These are phyloP conservation scores for Pleurotus cornucopiae DNA, from an alignment of 768 basidiomycete genomes.

Conservation along the genomic window DNA sequence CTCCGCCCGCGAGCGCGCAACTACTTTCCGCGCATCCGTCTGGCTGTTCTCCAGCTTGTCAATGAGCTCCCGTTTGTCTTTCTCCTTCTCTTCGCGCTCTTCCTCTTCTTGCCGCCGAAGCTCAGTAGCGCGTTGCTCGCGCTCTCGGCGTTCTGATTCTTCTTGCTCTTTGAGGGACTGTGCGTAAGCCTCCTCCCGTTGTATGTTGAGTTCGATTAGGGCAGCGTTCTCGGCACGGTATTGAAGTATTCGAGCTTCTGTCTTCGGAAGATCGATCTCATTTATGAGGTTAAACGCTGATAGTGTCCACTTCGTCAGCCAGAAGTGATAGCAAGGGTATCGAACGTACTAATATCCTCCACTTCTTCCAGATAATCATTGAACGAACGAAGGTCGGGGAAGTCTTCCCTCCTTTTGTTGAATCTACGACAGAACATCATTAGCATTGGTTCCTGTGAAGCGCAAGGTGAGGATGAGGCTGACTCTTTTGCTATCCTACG, in stretches of 20 bases:
- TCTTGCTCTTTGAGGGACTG: slow-evolving; percentile 74
- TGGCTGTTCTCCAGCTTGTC: slow-evolving; percentile 77
- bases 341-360: slow-evolving; percentile 68
- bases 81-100: slow-evolving; percentile 73
- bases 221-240: slow-evolving; percentile 81
- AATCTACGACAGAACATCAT: slow-evolving; percentile 50
- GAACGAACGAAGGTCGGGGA: slow-evolving; percentile 70
- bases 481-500: slow-evolving; percentile 88
- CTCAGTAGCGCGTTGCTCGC: slow-evolving; percentile 65
- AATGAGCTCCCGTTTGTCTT: slow-evolving; percentile 69
- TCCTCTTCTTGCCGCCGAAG: slow-evolving; percentile 67
- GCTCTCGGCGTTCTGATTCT: slow-evolving; percentile 69
- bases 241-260: slow-evolving; percentile 77
- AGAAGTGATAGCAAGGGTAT: slow-evolving; percentile 7
- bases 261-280: slow-evolving; percentile 73
- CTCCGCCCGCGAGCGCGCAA: slow-evolving; percentile 64
- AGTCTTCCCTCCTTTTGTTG: slow-evolving; percentile 92
- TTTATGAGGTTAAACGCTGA: slow-evolving; percentile 94
- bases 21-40: slow-evolving; percentile 63
- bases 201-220: slow-evolving; percentile 78
- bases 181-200: slow-evolving; percentile 75
- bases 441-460: background rate
- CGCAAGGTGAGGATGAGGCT: slow-evolving; percentile 17
- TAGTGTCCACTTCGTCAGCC: background rate
- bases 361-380: slow-evolving; percentile 97